Conservation (phyloP, 2,329 filamentous ascomycete species). For the Colletotrichum eleusines region DNA sequence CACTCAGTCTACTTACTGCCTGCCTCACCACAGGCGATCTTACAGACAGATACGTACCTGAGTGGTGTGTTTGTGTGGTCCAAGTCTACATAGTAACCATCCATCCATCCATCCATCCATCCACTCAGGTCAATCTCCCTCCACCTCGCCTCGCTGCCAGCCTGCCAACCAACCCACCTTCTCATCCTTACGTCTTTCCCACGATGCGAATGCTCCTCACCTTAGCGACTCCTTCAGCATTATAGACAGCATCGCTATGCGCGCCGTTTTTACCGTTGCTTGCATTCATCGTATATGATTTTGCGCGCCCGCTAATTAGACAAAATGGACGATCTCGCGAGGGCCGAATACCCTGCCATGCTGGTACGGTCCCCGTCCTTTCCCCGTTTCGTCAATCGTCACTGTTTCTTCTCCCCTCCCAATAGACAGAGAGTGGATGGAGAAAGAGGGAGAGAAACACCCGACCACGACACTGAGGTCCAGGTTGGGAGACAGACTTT, state of each 20-base stretch:
- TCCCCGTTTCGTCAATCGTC: conserved; percentile 10
- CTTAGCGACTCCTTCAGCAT: conserved; percentile 38
- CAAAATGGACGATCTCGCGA: conserved; percentile 80
- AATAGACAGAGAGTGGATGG: neutral
- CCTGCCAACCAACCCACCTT: conserved; percentile 23
- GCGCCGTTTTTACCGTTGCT: conserved; percentile 39
- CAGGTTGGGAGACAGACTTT: neutral
- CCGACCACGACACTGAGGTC: neutral
- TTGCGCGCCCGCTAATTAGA: conserved; percentile 40
- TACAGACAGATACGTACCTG: neutral
- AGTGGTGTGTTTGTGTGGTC: neutral
- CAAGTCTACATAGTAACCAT: too few relatives aligned
- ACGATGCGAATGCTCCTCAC: conserved; percentile 41
- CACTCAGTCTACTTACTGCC: neutral
- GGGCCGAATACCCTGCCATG: conserved; percentile 93
- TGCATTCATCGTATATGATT: conserved; percentile 40
- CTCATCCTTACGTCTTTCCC: conserved; percentile 32
- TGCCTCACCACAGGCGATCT: conserved; percentile 17
- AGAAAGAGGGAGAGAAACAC: neutral
- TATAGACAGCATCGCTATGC: conserved; percentile 44
- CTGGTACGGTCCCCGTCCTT: conserved; percentile 71
- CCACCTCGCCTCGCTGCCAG: conserved; percentile 19
- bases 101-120: conserved; percentile 34
- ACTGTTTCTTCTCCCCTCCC: conserved; percentile 7
- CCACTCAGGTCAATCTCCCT: conserved; percentile 27